Evolutionary conservation across 106 monocot species (phyloP).

Genomic region (Allium fistulosum): DNA sequence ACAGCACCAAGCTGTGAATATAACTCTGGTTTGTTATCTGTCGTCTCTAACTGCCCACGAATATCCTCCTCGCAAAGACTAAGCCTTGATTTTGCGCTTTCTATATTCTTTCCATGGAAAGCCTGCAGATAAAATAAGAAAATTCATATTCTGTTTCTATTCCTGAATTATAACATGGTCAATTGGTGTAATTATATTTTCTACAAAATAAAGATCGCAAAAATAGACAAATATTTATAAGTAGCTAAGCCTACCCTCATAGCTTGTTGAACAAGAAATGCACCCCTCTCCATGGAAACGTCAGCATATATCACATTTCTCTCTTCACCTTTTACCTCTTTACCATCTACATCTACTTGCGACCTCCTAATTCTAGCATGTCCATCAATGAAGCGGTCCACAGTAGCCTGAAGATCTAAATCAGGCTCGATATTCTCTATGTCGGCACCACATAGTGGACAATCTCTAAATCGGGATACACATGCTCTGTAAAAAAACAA

Average conservation of each 20-base stretch:
- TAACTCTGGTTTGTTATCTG: constrained; percentile 49
- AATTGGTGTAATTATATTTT: background rate
- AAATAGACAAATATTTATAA: background rate
- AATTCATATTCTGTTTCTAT: background rate
- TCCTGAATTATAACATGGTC: background rate
- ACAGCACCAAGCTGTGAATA: constrained; percentile 97
- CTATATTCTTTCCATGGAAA: constrained; percentile 70
- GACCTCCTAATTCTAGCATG: constrained; percentile 89
- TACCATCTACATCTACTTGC: constrained; percentile 32
- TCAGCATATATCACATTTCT: constrained; percentile 87
- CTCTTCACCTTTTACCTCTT: constrained; percentile 28
- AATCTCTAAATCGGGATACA: constrained; percentile 85
- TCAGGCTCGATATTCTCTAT: constrained; percentile 85
- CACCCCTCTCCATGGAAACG: constrained; percentile 90
- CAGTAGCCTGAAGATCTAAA: constrained; percentile 66
- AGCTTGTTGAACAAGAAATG: constrained; percentile 97
- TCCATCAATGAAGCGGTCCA: constrained; percentile 91
- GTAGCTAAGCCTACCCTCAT: constrained; percentile 65
- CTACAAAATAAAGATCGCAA: background rate
- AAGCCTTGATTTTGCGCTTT: constrained; percentile 90
- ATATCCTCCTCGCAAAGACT: constrained; percentile 80
- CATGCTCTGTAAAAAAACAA: constrained; percentile 42
- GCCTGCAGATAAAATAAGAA: constrained; percentile 52
- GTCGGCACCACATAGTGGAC: constrained; percentile 96
- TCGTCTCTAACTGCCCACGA: constrained; percentile 52